These are phyloP conservation scores for Hymenoscyphus repandus DNA, from an alignment of 2,329 filamentous ascomycete genomes.

Conservation along the genomic window DNA sequence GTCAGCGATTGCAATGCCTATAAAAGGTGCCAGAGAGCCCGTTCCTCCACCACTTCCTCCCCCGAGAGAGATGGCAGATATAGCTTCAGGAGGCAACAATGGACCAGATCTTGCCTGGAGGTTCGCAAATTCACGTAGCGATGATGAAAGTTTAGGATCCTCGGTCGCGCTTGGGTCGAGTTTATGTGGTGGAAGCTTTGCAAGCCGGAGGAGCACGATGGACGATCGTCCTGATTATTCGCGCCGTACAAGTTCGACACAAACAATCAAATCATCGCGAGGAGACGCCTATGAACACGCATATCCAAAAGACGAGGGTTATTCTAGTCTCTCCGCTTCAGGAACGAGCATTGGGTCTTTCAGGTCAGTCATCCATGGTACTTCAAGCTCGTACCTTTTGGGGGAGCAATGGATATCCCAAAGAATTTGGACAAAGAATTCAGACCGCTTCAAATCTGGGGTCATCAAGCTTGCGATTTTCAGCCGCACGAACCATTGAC, in stretches of 20 bases:
- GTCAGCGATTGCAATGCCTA: constrained; percentile 53
- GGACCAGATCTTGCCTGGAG: constrained; percentile 59
- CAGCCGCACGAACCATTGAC: background rate
- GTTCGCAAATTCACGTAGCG: constrained; percentile 50
- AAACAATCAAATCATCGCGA: constrained; percentile 41
- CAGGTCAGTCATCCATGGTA: no score
- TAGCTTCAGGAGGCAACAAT: constrained; percentile 48
- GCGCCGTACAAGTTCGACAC: constrained; percentile 35
- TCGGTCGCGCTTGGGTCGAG: constrained; percentile 45
- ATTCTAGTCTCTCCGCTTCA: constrained; percentile 27
- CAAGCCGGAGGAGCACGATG: constrained; percentile 25
- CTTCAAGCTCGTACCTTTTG: no score
- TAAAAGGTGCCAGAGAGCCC: constrained; percentile 50
- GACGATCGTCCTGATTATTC: constrained; percentile 25
- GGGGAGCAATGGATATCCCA: no score
- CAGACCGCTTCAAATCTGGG: background rate
- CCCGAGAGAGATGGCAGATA: constrained; percentile 51
- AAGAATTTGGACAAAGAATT: background rate
- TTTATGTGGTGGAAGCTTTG: constrained; percentile 42
- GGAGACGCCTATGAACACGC: constrained; percentile 31
- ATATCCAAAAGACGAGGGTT: constrained; percentile 32
- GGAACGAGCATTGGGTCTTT: no score
- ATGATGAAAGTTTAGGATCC: constrained; percentile 38
- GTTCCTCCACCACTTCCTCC: constrained; percentile 60
- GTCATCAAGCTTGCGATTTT: background rate